Evolutionary conservation across 148 eudicot species (phyloP).

Genomic region (Fallopia convolvulus): DNA sequence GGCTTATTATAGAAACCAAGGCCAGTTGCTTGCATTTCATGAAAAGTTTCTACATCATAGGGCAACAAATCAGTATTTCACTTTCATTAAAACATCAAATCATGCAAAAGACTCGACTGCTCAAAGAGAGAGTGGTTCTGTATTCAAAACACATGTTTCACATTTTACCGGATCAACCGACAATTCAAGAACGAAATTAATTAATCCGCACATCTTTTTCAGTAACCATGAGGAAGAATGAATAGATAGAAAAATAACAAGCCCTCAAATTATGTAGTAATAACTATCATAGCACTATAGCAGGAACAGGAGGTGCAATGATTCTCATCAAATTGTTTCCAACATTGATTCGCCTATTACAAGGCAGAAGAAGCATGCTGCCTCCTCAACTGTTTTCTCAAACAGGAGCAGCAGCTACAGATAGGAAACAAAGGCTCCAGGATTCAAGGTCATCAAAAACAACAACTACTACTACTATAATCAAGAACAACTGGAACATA

Average conservation of each 20-base stretch:
- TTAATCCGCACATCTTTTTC: too few relatives aligned
- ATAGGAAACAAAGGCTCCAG: background rate
- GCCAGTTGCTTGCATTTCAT: background rate
- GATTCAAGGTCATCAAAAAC: background rate
- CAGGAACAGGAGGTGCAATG: background rate
- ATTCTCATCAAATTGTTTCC: background rate
- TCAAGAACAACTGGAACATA: background rate
- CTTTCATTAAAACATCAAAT: background rate
- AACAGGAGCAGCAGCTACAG: slow-evolving; percentile 1
- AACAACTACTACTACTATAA: background rate
- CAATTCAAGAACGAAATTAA: background rate
- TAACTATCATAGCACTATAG: background rate
- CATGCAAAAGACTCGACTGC: background rate
- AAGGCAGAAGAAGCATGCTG: background rate
- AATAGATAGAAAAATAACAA: too few relatives aligned
- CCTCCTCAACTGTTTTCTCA: slow-evolving; percentile 10
- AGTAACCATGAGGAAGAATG: too few relatives aligned
- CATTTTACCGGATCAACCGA: background rate
- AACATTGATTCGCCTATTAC: background rate
- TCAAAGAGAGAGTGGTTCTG: background rate
- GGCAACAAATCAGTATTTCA: background rate
- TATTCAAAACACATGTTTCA: background rate
- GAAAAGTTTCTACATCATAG: background rate
- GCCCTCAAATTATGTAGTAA: background rate
- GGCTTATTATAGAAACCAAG: background rate